phyloP scores from a whole-genome alignment of 345 rosid species.

The Abelmoschus esculentus region DNA sequence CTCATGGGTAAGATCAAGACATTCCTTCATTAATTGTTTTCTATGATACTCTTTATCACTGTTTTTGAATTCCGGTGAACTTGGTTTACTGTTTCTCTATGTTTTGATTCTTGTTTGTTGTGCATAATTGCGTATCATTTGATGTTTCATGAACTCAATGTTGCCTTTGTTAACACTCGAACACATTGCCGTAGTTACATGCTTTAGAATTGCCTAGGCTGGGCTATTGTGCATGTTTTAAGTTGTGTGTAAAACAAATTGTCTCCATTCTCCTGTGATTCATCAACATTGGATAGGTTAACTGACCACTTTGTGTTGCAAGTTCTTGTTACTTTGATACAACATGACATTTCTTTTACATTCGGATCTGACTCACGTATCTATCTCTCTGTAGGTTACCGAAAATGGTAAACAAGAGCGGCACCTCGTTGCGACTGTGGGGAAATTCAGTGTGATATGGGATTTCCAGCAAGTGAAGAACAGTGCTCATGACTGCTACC shows the following conservation, averaged over 20 bases:
- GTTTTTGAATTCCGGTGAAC: not conserved
- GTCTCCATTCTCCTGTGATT: too few species aligned
- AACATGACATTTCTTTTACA: not conserved
- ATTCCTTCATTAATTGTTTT: not conserved
- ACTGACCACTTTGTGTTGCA: not conserved
- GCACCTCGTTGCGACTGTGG: constrained; percentile 83
- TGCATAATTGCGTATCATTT: not conserved
- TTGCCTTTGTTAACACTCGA: too few species aligned
- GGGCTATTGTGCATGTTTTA: too few species aligned
- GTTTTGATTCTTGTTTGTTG: not conserved
- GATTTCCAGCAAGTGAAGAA: constrained; percentile 96
- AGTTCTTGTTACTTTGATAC: not conserved
- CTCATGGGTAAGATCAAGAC: constrained; percentile 72
- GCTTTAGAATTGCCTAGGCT: too few species aligned
- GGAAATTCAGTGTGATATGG: constrained; percentile 96
- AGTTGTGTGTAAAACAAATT: too few species aligned
- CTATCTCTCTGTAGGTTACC: constrained; percentile 46
- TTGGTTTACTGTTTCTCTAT: not conserved
- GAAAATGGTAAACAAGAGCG: constrained; percentile 95
- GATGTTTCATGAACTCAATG: not conserved
- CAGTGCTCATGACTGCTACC: constrained; percentile 75
- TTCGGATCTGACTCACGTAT: not conserved
- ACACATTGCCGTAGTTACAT: too few species aligned
- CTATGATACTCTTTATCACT: not conserved
- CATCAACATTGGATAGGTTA: not conserved